Conservation (phyloP, 495 filamentous ascomycete species). For the Copromyces sp. region DNA sequence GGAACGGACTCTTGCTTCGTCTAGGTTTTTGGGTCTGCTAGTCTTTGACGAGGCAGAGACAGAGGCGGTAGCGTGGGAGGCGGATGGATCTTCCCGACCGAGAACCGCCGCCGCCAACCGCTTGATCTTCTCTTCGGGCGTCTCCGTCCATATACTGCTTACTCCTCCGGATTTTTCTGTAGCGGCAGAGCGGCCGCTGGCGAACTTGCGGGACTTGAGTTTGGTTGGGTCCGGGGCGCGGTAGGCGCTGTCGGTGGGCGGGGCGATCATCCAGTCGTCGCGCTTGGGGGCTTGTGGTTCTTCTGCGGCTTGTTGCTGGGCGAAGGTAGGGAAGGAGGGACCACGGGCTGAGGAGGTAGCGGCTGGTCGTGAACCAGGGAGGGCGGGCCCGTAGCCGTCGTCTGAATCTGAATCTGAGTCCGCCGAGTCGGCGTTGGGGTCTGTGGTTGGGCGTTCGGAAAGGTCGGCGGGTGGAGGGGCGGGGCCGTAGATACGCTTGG, state of each 20-base stretch:
- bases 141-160: slow-evolving; percentile 79
- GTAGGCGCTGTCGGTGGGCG: slow-evolving; percentile 54
- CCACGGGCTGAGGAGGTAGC: slow-evolving; percentile 10
- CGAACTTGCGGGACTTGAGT: slow-evolving; percentile 73
- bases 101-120: slow-evolving; percentile 78
- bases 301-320: slow-evolving; percentile 5
- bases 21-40: neutral
- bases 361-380: slow-evolving; percentile 42
- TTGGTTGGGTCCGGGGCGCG: slow-evolving; percentile 74
- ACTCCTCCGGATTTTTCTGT: slow-evolving; percentile 37
- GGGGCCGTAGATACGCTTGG: slow-evolving; percentile 34
- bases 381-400: slow-evolving; percentile 64
- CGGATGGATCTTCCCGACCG: slow-evolving; percentile 42
- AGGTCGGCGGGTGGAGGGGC: slow-evolving; percentile 33
- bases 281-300: slow-evolving; percentile 36
- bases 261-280: slow-evolving; percentile 92
- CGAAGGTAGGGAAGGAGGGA: slow-evolving; percentile 8
- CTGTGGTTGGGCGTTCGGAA: slow-evolving; percentile 28
- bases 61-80: neutral
- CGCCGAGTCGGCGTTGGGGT: slow-evolving; percentile 25
- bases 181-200: slow-evolving; percentile 11
- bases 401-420: slow-evolving; percentile 20
- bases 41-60: neutral
- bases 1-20: slow-evolving; percentile 22
- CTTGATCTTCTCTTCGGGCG: slow-evolving; percentile 75